A percentile compares a stretch with the other conserved stretches of the same genome.
These are phyloP conservation scores for Penicillium corylophilum DNA, from an alignment of 2,329 filamentous ascomycete genomes.

Conservation along the genomic window DNA sequence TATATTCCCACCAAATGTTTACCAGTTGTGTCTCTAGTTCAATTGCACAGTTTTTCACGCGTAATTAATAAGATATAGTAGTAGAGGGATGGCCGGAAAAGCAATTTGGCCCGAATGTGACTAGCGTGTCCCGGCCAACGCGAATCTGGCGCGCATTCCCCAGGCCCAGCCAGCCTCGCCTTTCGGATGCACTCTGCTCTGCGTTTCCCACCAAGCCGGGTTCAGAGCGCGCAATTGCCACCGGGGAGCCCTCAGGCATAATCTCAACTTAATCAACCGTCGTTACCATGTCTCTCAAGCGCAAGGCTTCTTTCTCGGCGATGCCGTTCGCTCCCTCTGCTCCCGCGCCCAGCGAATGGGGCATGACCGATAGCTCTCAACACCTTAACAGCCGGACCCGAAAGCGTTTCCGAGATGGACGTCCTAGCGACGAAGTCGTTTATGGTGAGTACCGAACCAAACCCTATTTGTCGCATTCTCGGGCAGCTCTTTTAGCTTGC, in stretches of 20 bases:
- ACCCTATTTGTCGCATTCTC: neutral
- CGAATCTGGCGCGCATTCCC: slow-evolving; percentile 20
- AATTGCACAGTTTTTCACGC: neutral
- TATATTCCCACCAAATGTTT: too few species aligned
- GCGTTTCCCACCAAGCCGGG: neutral
- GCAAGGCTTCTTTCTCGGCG: slow-evolving; percentile 56
- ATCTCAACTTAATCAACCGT: neutral
- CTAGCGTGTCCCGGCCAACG: slow-evolving; percentile 29
- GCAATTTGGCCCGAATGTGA: slow-evolving; percentile 28
- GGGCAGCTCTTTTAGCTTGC: neutral
- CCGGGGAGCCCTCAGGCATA: neutral
- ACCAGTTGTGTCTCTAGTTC: too few species aligned
- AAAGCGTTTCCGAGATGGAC: slow-evolving; percentile 59
- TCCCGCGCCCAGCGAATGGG: slow-evolving; percentile 23
- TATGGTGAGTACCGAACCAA: slow-evolving; percentile 47
- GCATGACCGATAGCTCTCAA: slow-evolving; percentile 33
- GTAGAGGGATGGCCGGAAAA: neutral
- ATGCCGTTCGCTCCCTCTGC: slow-evolving; percentile 34
- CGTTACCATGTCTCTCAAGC: slow-evolving; percentile 55
- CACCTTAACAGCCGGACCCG: slow-evolving; percentile 58
- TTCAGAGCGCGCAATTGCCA: neutral
- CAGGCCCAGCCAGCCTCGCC: slow-evolving; percentile 12
- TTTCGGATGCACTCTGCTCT: slow-evolving; percentile 11
- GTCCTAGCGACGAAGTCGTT: slow-evolving; percentile 56
- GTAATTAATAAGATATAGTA: neutral